phyloP scores from a whole-genome alignment of 2,329 filamentous ascomycete genomes.

The Cladophialophora chaetospira region DNA sequence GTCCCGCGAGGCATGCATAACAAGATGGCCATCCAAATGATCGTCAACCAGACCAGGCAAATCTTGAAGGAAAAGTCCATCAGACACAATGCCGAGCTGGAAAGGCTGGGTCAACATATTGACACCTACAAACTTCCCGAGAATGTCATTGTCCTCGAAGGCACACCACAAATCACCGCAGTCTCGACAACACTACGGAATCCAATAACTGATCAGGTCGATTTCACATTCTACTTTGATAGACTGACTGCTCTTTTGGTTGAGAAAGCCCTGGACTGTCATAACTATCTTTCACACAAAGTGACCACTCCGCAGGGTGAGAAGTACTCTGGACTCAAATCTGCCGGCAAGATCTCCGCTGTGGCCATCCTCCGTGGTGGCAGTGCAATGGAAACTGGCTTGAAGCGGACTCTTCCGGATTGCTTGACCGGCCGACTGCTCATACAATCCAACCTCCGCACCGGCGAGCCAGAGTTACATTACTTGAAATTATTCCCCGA shows the following conservation, averaged over 20 bases:
- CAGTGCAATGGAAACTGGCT: slow-evolving; percentile 80
- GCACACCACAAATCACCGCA: slow-evolving; percentile 77
- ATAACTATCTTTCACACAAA: slow-evolving; percentile 64
- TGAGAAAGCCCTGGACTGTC: slow-evolving; percentile 76
- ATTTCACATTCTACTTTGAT: slow-evolving; percentile 98
- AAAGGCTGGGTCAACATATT: slow-evolving; percentile 70
- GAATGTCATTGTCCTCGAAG: slow-evolving; percentile 72
- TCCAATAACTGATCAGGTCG: slow-evolving; percentile 74
- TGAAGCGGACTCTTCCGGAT: slow-evolving; percentile 89
- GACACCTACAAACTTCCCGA: slow-evolving; percentile 72
- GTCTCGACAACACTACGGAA: slow-evolving; percentile 92
- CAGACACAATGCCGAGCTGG: slow-evolving; percentile 76
- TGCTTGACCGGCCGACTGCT: slow-evolving; percentile 85
- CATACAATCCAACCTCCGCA: slow-evolving; percentile 83
- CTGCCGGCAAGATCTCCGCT: slow-evolving; percentile 75
- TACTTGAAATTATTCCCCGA: slow-evolving; percentile 78
- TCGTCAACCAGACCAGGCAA: slow-evolving; percentile 87
- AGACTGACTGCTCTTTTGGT: slow-evolving; percentile 80
- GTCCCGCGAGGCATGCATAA: slow-evolving; percentile 95
- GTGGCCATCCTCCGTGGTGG: slow-evolving; percentile 88
- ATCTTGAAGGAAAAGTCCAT: slow-evolving; percentile 84
- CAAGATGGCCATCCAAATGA: slow-evolving; percentile 86
- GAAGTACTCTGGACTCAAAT: slow-evolving; percentile 70
- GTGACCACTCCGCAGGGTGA: slow-evolving; percentile 72
- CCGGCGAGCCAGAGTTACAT: slow-evolving; percentile 89